phyloP scores from a whole-genome alignment of 208 protist species.

The Leishmania turanica region DNA sequence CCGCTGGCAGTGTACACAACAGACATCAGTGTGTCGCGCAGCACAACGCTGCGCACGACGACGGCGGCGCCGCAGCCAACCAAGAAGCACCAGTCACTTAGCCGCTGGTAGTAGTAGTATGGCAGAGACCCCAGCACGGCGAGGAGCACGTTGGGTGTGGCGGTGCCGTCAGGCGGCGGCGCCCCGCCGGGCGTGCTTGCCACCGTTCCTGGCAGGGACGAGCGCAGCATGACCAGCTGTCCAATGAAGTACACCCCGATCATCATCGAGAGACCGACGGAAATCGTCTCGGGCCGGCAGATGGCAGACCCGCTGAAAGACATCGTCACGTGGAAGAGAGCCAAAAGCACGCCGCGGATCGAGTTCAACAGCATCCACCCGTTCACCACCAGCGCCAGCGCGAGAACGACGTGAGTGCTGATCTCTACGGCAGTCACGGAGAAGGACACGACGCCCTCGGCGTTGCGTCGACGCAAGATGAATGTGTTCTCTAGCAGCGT shows the following conservation, averaged over 20 bases:
- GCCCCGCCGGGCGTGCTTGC: neutral
- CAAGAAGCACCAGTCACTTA: constrained; percentile 74
- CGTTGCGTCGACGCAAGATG: constrained; percentile 25
- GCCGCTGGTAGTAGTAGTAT: constrained; percentile 69
- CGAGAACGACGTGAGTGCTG: constrained; percentile 36
- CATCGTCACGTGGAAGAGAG: constrained; percentile 73
- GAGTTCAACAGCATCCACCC: constrained; percentile 67
- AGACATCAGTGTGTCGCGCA: constrained; percentile 29
- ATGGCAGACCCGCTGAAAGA: constrained; percentile 53
- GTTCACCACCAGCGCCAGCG: constrained; percentile 68
- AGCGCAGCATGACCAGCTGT: constrained; percentile 69
- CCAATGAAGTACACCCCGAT: constrained; percentile 79
- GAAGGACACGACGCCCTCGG: constrained; percentile 8
- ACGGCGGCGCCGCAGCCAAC: constrained; percentile 38
- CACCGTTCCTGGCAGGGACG: constrained; percentile 34
- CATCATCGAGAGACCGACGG: constrained; percentile 59
- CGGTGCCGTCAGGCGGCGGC: neutral
- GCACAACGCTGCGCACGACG: constrained; percentile 42
- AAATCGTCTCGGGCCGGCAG: constrained; percentile 62
- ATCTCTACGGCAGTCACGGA: constrained; percentile 35
- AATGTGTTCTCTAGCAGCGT: constrained; percentile 44
- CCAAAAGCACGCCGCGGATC: constrained; percentile 79
- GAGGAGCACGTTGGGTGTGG: constrained; percentile 34
- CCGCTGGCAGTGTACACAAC: constrained; percentile 32
- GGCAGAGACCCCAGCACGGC: constrained; percentile 48